Percentiles rank a stretch among this genome's conserved stretches.
Conservation (phyloP, 306 rosid genomes). For the Prunus mongolica region DNA sequence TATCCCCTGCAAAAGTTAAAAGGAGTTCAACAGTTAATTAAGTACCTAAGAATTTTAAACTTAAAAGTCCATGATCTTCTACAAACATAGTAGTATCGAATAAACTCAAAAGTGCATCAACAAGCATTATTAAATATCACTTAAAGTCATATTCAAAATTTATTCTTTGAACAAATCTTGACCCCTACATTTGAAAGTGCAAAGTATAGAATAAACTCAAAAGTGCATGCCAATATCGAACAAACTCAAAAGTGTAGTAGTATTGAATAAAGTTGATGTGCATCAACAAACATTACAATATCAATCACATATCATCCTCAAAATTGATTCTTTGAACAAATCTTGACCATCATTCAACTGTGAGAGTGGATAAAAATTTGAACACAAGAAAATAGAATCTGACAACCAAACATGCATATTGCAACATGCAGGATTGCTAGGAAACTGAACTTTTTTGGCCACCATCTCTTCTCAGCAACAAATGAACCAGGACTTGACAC, state of each 20-base stretch:
- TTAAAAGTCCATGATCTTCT: not conserved
- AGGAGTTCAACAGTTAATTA: slow-evolving; percentile 3
- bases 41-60: not conserved
- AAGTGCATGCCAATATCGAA: not conserved
- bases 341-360: not conserved
- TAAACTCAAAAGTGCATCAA: not conserved
- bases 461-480: slow-evolving; percentile 5
- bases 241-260: not conserved
- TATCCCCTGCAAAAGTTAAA: slow-evolving; percentile 71
- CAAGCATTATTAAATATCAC: not conserved
- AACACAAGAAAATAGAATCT: not conserved
- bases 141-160: not conserved
- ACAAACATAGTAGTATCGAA: not conserved
- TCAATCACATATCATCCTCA: not conserved
- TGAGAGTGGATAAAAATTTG: not conserved
- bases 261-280: not conserved
- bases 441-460: slow-evolving; percentile 4
- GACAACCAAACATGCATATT: not conserved
- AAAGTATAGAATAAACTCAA: not conserved
- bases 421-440: not conserved
- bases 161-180: slow-evolving; percentile 8
- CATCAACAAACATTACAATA: not conserved
- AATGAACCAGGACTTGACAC: slow-evolving; percentile 1
- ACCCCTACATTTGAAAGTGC: not conserved
- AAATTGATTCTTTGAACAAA: not conserved